Conservation (phyloP, 805 yeast species). For the Candida michaelii region DNA sequence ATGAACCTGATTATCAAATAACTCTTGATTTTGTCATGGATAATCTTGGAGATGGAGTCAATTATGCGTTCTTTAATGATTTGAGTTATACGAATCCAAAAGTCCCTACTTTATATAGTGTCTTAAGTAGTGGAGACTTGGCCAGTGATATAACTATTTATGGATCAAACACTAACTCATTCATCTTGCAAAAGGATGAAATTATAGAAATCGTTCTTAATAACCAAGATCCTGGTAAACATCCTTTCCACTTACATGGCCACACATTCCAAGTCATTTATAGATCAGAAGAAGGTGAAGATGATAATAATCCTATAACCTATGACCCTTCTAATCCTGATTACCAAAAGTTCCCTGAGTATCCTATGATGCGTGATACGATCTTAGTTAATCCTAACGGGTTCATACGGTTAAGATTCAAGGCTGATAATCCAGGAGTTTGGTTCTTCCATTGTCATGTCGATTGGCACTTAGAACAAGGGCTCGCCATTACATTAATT, state of each 20-base stretch:
- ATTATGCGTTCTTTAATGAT: conserved; percentile 96
- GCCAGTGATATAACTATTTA: conserved; percentile 55
- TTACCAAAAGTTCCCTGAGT: conserved; percentile 51
- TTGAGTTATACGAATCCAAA: conserved; percentile 75
- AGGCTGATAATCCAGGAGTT: conserved; percentile 94
- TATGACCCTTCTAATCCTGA: conserved; percentile 33
- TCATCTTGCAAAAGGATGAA: conserved; percentile 65
- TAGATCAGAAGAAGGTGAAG: conserved; percentile 62
- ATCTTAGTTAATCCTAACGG: conserved; percentile 80
- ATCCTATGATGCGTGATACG: conserved; percentile 85
- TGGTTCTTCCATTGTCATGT: conserved; percentile 99
- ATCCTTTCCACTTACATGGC: conserved; percentile 98
- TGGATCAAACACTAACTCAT: conserved; percentile 80
- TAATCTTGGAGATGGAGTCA: conserved; percentile 80
- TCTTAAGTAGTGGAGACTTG: conserved; percentile 64
- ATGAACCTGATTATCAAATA: conserved; percentile 68
- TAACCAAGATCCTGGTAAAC: conserved; percentile 87
- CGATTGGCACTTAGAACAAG: conserved; percentile 98
- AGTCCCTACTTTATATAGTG: conserved; percentile 84
- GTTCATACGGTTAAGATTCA: conserved; percentile 80
- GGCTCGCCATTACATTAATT: conserved; percentile 74
- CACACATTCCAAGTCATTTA: conserved; percentile 81
- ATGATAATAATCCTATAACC: conserved; percentile 53
- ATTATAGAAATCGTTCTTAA: conserved; percentile 80
- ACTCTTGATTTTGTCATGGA: conserved; percentile 80